Base-by-base conservation (phyloP, 2,329 filamentous ascomycete species). In the Dothidotthia symphoricarpi region DNA sequence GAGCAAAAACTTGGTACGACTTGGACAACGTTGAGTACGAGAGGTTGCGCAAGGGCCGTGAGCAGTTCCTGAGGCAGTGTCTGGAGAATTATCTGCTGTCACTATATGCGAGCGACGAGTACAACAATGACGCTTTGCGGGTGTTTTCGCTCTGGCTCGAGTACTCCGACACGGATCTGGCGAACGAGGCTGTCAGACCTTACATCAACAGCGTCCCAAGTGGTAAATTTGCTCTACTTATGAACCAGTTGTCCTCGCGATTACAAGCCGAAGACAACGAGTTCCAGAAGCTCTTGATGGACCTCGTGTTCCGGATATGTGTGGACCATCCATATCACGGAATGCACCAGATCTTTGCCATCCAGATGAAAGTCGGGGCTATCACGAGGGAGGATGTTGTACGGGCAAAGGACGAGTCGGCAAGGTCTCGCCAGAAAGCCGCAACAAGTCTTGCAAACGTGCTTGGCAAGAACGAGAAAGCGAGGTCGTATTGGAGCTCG, bases 211-310 rank as follows among this genome's bases (percentile, higher is more conserved):
- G 80, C 34, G 91, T 97, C 0, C 85, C 91, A 2, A 95, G 88
- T 41, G 80, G 87, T 44, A 98, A 98, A 60, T 95, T 99, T 61
- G 91, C 89, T 1, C 72, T 85, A 3, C 73, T 98, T 34, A 95
- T 95, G 82, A 98, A 96, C 58, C 93, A 99, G 64, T 77, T 98
- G 22, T 91, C 90, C 5, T 98, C 94, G n/a, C 83, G 93, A 6
- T 72, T 98, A 5, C 82, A 95, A 44, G 80, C 86, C 45, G 77
- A 83, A 22, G 68, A 76, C 1, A 77, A 75, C 12, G 61, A 73
- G 0, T 98, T 99, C 58, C 93, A 98, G 57, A 75, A 73, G 27
- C 74, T 91, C 1, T 73, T 99, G 2, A 79, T 81, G 34, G 73
- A 75, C 2, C 71, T 98, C 13, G 82, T 97, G 3, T 81, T 82